Base-by-base conservation (phyloP, 495 filamentous ascomycete genomes). In the Daldinia childiae region DNA sequence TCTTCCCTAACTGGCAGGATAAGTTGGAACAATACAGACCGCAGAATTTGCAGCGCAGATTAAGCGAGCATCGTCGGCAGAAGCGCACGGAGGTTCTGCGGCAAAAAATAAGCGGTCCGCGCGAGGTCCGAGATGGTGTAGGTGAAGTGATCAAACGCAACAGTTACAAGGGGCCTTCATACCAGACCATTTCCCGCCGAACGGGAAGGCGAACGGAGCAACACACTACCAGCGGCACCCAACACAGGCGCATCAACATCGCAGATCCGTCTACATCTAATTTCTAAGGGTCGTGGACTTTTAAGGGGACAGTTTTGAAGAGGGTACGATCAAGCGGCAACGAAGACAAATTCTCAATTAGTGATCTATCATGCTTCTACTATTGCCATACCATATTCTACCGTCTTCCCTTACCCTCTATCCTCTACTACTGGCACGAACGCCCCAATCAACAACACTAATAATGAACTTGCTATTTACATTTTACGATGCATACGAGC, bases 61-160 rank as follows among this genome's bases (percentile, higher is more conserved):
- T 87, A 58, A 89, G 88, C 68, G 88, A 90, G 76, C 79, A 82
- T 71, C 84, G 87, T 48, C 85, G 88, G 27, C 91, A 92, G 79
- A 89, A 87, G 69, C 81, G 89, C 61, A 86, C 89, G 52, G 84
- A 90, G 60, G 84, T 81, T 69, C 82, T 96, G 59, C 87, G 91
- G 73, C 83, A 86, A 62, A 91, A 85, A 70, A 97, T 96, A 36
- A 84, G 82, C 54, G 77, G 76, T 0, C 86, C 86, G 4, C 76
- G 78, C 32, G 83, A 82, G 36, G 83, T 87, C 24, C 74, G 82
- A 55, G 82, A 85, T 57, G 85, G 85, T 11, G 79, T 87, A 7
- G 84, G 84, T 17, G 86, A 87, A 36, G 82, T 87, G 38, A 81
- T 87, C 43, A 72, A 80, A 30, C 72, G 79, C 41, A 78, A 71